A percentile compares a stretch with the other conserved stretches of the same genome.
Evolutionary conservation across 768 basidiomycete genomes (phyloP).

Genomic region (Rhizopogon vinicolor): DNA sequence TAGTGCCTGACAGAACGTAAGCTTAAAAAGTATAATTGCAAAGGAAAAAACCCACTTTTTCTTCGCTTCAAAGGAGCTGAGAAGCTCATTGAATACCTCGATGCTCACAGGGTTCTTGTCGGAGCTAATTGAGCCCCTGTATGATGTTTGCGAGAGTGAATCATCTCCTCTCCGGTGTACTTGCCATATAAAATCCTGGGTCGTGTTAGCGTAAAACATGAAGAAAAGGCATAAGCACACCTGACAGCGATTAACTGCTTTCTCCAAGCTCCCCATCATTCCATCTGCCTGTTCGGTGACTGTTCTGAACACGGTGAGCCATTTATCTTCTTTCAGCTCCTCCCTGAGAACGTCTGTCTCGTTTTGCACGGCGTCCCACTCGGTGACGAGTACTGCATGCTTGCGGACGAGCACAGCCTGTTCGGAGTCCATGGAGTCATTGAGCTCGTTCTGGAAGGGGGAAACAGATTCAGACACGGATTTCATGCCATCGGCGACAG

Average conservation of each 20-base stretch:
- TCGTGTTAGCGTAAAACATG: conserved; percentile 2
- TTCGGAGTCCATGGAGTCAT: conserved; percentile 42
- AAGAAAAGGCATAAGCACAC: conserved; percentile 38
- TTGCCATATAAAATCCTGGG: conserved; percentile 83
- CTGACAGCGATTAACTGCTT: conserved; percentile 86
- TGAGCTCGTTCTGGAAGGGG: conserved; percentile 46
- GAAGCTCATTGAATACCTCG: conserved; percentile 61
- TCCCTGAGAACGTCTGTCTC: conserved; percentile 81
- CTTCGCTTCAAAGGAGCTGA: conserved; percentile 82
- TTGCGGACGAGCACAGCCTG: conserved; percentile 56
- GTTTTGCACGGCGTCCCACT: conserved; percentile 80
- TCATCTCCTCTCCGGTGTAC: conserved; percentile 60
- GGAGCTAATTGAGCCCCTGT: conserved; percentile 41
- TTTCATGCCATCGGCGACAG: conserved; percentile 68
- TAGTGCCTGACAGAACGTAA: conserved; percentile 64
- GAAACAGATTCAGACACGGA: conserved; percentile 60
- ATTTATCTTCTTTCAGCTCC: conserved; percentile 96
- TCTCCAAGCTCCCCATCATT: conserved; percentile 96
- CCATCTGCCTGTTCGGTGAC: conserved; percentile 94
- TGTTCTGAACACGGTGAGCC: conserved; percentile 92
- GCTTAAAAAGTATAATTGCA: conserved; percentile 3
- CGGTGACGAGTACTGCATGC: conserved; percentile 62
- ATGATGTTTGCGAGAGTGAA: conserved; percentile 33
- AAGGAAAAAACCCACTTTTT: conserved; percentile 58
- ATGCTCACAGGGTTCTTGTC: conserved; percentile 50